These are phyloP conservation scores for Hypoxylon sp. DNA, from an alignment of 2,329 filamentous ascomycete genomes.

Conservation along the genomic window DNA sequence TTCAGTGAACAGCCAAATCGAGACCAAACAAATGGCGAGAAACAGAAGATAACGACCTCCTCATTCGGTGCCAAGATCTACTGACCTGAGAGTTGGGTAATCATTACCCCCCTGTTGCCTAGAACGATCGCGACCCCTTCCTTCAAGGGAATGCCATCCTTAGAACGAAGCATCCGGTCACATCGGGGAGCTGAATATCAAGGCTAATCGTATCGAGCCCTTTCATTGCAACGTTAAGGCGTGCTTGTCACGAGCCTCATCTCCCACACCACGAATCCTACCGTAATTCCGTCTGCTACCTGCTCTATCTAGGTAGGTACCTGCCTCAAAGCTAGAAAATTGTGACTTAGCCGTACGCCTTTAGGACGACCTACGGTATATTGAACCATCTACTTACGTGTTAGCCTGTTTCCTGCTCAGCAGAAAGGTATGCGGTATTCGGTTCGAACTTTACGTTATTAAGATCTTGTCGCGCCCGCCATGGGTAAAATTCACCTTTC, in stretches of 20 bases:
- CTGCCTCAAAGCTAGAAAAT: background rate
- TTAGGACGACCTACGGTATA: background rate
- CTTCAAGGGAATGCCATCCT: constrained; percentile 1
- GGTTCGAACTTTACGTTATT: background rate
- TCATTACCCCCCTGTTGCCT: constrained; percentile 6
- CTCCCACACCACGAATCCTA: background rate
- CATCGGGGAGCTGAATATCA: background rate
- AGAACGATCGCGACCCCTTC: background rate
- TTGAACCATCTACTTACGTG: background rate
- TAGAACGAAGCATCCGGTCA: background rate
- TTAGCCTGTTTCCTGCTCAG: too few species aligned
- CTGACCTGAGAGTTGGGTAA: background rate
- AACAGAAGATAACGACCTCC: constrained; percentile 1
- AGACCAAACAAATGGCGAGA: background rate
- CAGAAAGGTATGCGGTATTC: background rate
- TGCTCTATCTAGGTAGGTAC: background rate
- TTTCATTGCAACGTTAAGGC: constrained; percentile 1
- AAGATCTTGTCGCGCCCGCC: background rate
- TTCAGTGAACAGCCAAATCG: background rate
- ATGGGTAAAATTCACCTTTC: background rate
- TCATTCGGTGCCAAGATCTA: background rate
- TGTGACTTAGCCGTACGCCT: background rate
- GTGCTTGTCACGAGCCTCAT: background rate
- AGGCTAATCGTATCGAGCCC: constrained; percentile 2
- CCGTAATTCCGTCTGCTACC: background rate